Evolutionary conservation across 768 basidiomycete species (phyloP).

Genomic region (Termitomyces sp.): DNA sequence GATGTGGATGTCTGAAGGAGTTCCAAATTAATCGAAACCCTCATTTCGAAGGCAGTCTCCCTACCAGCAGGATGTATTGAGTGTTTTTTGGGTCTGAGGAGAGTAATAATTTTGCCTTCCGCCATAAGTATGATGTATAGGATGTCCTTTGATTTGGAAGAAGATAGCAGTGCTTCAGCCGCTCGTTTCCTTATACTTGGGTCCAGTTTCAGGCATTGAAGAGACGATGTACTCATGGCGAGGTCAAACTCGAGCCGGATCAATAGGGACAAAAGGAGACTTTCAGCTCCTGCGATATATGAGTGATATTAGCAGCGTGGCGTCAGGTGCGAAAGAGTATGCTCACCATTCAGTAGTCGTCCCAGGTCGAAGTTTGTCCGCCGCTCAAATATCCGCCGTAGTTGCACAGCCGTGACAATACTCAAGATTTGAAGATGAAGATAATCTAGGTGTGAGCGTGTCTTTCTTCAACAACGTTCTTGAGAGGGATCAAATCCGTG

Average conservation of each 20-base stretch:
- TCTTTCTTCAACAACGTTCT: constrained; percentile 64
- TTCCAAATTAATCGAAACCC: background rate
- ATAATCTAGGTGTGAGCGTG: constrained; percentile 90
- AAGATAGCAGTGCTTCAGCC: constrained; percentile 79
- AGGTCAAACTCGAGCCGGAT: constrained; percentile 71
- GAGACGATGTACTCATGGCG: constrained; percentile 73
- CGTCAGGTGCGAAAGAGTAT: background rate
- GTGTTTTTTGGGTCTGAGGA: constrained; percentile 88
- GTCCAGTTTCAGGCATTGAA: constrained; percentile 78
- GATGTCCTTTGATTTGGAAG: constrained; percentile 83
- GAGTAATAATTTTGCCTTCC: constrained; percentile 71
- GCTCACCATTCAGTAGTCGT: constrained; percentile 59
- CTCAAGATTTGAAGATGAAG: constrained; percentile 91
- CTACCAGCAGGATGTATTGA: constrained; percentile 90
- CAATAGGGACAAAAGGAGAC: constrained; percentile 71
- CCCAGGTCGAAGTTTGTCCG: constrained; percentile 90
- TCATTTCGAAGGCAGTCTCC: constrained; percentile 7
- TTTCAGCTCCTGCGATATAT: constrained; percentile 61
- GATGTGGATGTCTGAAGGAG: constrained; percentile 73
- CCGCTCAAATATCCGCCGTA: constrained; percentile 81
- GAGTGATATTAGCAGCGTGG: background rate
- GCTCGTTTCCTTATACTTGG: constrained; percentile 60
- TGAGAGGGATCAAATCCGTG: constrained; percentile 3
- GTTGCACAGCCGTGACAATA: constrained; percentile 80
- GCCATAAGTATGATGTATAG: constrained; percentile 89